Percentiles rank a stretch among this genome's conserved stretches.
phyloP scores from a whole-genome alignment of 108 stramenopile genomes.

The Seminavis robusta region DNA sequence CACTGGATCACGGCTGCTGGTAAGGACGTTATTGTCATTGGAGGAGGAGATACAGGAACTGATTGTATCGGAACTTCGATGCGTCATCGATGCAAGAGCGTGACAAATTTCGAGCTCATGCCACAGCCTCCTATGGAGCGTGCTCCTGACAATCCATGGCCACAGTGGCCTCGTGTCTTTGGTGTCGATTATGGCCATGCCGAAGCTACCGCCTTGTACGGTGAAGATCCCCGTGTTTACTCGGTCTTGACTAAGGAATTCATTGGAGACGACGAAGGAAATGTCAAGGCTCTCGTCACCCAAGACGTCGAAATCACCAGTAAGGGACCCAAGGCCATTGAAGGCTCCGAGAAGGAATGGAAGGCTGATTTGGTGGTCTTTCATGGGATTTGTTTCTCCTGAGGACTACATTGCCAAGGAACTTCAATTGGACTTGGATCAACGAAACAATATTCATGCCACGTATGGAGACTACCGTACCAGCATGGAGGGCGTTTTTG shows the following conservation, averaged over 20 bases:
- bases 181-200: constrained; percentile 97
- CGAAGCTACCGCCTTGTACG: constrained; percentile 91
- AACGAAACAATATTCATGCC: constrained; percentile 95
- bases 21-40: constrained; percentile 97
- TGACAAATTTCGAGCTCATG: constrained; percentile 97
- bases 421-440: constrained; percentile 82
- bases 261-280: constrained; percentile 87
- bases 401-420: constrained; percentile 82
- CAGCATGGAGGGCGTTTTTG: constrained; percentile 93
- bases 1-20: constrained; percentile 95
- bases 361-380: constrained; percentile 89
- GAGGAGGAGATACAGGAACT: constrained; percentile 97
- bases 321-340: constrained; percentile 70
- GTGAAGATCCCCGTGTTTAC: constrained; percentile 95
- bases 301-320: constrained; percentile 90
- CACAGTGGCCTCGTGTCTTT: constrained; percentile 96
- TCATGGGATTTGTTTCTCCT: constrained; percentile 97
- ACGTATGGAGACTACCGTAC: constrained; percentile 95
- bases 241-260: constrained; percentile 96
- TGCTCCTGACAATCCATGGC: constrained; percentile 94
- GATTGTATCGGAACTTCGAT: constrained; percentile 98
- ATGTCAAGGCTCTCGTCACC: constrained; percentile 92
- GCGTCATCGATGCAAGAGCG: constrained; percentile 95
- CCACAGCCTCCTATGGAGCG: constrained; percentile 90
- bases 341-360: constrained; percentile 93